Conservation (phyloP, 441 rosid species). For the Mallotus japonicus region DNA sequence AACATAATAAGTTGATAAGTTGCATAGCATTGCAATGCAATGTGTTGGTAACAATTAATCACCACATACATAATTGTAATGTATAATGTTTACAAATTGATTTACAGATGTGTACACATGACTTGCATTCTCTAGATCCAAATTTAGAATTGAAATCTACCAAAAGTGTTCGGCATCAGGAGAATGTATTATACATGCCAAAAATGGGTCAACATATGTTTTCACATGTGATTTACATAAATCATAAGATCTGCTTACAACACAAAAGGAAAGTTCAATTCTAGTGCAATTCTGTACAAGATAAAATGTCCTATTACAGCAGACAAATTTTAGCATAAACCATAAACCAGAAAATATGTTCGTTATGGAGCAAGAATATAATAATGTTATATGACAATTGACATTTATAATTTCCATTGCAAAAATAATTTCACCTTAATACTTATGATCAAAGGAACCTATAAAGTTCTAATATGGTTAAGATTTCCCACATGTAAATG, state of each 20-base stretch:
- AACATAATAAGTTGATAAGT: slow-evolving; percentile 2
- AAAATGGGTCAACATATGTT: slow-evolving; percentile 5
- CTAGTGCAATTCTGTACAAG: too few relatives aligned
- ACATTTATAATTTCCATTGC: background rate
- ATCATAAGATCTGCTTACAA: background rate
- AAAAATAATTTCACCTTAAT: background rate
- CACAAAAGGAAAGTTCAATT: background rate
- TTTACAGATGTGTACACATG: background rate
- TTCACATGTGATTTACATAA: background rate
- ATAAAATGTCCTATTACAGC: background rate
- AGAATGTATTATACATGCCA: background rate
- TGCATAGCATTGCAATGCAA: background rate
- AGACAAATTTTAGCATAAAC: background rate
- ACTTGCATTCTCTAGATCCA: slow-evolving; percentile 20
- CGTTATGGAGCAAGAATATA: background rate
- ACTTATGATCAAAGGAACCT: background rate
- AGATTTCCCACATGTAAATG: background rate
- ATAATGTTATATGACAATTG: background rate
- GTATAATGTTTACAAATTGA: background rate
- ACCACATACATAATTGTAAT: background rate
- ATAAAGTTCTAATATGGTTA: background rate
- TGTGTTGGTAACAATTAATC: background rate
- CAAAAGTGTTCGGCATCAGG: background rate
- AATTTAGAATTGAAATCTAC: slow-evolving; percentile 1
- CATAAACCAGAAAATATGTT: background rate